phyloP scores from a whole-genome alignment of 805 yeast genomes.

The Ogataea populi-albae region DNA sequence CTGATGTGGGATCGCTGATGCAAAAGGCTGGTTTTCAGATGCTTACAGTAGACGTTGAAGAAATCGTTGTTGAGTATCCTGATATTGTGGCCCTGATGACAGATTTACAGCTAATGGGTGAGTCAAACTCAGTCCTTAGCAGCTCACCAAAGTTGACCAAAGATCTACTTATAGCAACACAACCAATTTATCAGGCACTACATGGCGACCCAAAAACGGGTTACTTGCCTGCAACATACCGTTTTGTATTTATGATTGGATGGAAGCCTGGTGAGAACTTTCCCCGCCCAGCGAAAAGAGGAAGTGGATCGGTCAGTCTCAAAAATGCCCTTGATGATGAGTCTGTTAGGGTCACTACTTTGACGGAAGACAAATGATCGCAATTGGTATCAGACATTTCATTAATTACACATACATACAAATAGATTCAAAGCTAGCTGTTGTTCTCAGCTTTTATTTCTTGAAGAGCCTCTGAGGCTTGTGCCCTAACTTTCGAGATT shows the following conservation, averaged over 20 bases:
- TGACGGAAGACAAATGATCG: slow-evolving; percentile 17
- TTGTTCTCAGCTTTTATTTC: slow-evolving; percentile 18
- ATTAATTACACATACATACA: background rate
- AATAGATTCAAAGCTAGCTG: background rate
- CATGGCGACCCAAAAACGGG: slow-evolving; percentile 58
- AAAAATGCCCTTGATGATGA: slow-evolving; percentile 50
- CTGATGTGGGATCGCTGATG: slow-evolving; percentile 70
- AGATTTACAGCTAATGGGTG: slow-evolving; percentile 82
- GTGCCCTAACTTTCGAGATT: slow-evolving; percentile 12
- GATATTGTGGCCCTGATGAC: slow-evolving; percentile 62
- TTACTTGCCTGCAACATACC: slow-evolving; percentile 74
- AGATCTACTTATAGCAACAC: slow-evolving; percentile 71
- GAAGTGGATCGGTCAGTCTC: slow-evolving; percentile 64
- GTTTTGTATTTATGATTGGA: slow-evolving; percentile 81
- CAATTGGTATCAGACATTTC: background rate
- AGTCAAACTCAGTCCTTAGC: slow-evolving; percentile 56
- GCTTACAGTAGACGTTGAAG: slow-evolving; percentile 82
- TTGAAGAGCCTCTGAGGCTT: slow-evolving; percentile 21
- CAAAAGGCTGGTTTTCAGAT: slow-evolving; percentile 76
- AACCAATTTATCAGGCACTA: slow-evolving; percentile 65
- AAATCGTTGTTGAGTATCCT: slow-evolving; percentile 75
- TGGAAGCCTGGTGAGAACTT: slow-evolving; percentile 75
- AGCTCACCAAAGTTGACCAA: slow-evolving; percentile 44
- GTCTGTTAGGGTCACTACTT: slow-evolving; percentile 3
- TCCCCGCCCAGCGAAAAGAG: slow-evolving; percentile 71